Conservation (phyloP, 768 basidiomycete genomes). For the Serendipita sp. region DNA sequence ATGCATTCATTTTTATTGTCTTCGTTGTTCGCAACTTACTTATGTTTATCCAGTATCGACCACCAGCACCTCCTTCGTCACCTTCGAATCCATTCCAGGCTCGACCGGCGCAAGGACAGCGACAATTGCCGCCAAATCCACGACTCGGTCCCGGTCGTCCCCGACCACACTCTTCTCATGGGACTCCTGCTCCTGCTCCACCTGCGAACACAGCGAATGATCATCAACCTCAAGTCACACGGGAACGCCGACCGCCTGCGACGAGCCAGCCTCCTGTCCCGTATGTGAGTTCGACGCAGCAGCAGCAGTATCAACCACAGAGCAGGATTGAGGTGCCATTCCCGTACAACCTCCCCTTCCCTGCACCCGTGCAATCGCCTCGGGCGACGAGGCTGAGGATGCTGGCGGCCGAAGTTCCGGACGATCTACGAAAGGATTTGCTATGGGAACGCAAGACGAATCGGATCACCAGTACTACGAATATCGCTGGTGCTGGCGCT, state of each 20-base stretch:
- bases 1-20: background rate
- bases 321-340: slow-evolving; percentile 14
- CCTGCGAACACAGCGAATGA: background rate
- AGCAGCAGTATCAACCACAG: background rate
- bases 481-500: background rate
- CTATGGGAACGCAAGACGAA: slow-evolving; percentile 42
- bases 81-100: background rate
- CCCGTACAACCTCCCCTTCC: slow-evolving; percentile 59
- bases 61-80: slow-evolving; percentile 5
- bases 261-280: slow-evolving; percentile 1
- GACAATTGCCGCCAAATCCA: background rate
- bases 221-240: background rate
- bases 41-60: slow-evolving; percentile 1
- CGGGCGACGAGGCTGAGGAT: slow-evolving; percentile 72
- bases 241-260: background rate
- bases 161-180: slow-evolving; percentile 4
- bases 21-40: background rate
- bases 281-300: background rate
- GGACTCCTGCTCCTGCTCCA: background rate
- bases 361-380: slow-evolving; percentile 56
- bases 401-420: slow-evolving; percentile 72
- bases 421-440: slow-evolving; percentile 63
- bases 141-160: slow-evolving; percentile 1
- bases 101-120: background rate
- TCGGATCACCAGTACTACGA: background rate